A percentile compares a stretch with the other conserved stretches of the same genome.
Conservation (phyloP, 148 eudicot genomes). For the Fallopia convolvulus region DNA sequence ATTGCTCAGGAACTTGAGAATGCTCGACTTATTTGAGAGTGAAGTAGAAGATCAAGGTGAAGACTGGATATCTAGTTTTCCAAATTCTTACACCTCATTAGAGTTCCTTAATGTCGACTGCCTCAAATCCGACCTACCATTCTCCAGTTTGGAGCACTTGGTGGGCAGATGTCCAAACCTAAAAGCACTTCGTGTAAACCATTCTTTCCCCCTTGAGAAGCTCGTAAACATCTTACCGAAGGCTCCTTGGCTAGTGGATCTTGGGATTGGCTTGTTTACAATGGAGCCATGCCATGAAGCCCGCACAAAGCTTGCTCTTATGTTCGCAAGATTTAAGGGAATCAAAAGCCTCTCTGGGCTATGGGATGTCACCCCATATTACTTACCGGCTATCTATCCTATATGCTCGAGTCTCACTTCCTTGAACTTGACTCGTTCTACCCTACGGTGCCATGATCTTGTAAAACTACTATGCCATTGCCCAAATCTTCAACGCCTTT, state of each 20-base stretch:
- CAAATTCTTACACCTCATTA: slow-evolving; percentile 69
- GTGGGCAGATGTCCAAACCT: slow-evolving; percentile 59
- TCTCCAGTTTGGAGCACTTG: slow-evolving; percentile 60
- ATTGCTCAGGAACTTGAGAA: too few relatives aligned
- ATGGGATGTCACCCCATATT: slow-evolving; percentile 42
- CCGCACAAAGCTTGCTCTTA: slow-evolving; percentile 29
- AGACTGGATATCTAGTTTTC: slow-evolving; percentile 57
- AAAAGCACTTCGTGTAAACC: slow-evolving; percentile 51
- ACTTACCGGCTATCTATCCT: slow-evolving; percentile 54
- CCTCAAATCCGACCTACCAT: slow-evolving; percentile 62
- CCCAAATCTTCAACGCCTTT: slow-evolving; percentile 55
- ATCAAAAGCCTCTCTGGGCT: slow-evolving; percentile 68
- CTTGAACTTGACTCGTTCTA: slow-evolving; percentile 73
- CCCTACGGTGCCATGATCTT: slow-evolving; percentile 49
- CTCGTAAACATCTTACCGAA: slow-evolving; percentile 43
- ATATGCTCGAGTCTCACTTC: slow-evolving; percentile 51
- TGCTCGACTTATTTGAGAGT: too few relatives aligned
- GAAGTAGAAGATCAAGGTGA: too few relatives aligned
- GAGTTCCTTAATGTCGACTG: slow-evolving; percentile 73
- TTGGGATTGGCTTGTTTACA: slow-evolving; percentile 63
- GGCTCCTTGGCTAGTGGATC: slow-evolving; percentile 63
- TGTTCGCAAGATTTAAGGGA: slow-evolving; percentile 42
- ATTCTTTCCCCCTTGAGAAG: slow-evolving; percentile 50
- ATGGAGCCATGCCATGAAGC: slow-evolving; percentile 55
- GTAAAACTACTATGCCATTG: slow-evolving; percentile 61